A percentile compares a stretch with the other conserved stretches of the same genome.
Conservation (phyloP, 768 basidiomycete genomes). For the Tremella fuciformis region DNA sequence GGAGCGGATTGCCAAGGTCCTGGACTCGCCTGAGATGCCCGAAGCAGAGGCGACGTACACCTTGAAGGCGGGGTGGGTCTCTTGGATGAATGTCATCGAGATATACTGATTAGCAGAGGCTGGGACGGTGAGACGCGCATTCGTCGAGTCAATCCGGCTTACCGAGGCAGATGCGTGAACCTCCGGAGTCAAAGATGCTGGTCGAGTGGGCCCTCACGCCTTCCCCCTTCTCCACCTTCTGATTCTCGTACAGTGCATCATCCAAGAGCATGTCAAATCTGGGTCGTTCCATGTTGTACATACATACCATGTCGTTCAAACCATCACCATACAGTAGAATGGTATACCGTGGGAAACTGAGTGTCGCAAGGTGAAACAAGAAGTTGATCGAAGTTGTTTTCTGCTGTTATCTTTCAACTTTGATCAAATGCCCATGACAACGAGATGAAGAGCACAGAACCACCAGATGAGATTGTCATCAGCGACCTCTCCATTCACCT, state of each 20-base stretch:
- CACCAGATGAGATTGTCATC: conserved; percentile 48
- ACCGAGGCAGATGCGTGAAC: conserved; percentile 1
- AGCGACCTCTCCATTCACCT: conserved; percentile 49
- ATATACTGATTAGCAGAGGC: conserved; percentile 5
- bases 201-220: too few species aligned
- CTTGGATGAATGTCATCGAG: neutral
- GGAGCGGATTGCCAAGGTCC: conserved; percentile 49
- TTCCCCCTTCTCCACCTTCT: too few species aligned
- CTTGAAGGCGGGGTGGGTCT: conserved; percentile 41
- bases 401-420: too few species aligned
- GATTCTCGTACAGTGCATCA: too few species aligned
- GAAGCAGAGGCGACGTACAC: conserved; percentile 50
- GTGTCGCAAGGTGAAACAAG: too few species aligned
- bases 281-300: too few species aligned
- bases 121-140: conserved; percentile 13
- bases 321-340: too few species aligned
- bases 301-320: too few species aligned
- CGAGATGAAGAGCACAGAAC: too few species aligned
- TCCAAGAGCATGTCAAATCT: too few species aligned
- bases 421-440: neutral
- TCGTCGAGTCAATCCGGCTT: neutral
- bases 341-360: too few species aligned
- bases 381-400: too few species aligned
- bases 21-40: conserved; percentile 49
- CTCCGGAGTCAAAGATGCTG: neutral